phyloP scores from a whole-genome alignment of 2,329 filamentous ascomycete species.

The Fusarium compactum region DNA sequence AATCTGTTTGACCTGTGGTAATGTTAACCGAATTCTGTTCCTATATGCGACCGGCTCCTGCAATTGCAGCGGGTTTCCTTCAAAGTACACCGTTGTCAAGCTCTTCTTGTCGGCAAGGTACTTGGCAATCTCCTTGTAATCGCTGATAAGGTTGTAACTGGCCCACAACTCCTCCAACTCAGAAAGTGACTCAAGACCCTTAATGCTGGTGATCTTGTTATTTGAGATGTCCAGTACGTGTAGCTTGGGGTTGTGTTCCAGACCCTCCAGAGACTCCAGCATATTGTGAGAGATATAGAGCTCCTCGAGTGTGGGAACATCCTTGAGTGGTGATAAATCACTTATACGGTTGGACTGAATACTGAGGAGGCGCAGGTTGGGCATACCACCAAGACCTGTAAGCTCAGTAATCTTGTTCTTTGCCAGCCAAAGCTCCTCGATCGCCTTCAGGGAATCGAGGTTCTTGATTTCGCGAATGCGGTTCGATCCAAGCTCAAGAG shows the following conservation, averaged over 20 bases:
- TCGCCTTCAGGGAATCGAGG: constrained; percentile 77
- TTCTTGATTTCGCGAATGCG: constrained; percentile 90
- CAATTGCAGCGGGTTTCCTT: constrained; percentile 90
- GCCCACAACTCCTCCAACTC: constrained; percentile 94
- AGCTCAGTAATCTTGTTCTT: constrained; percentile 97
- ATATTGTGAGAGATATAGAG: constrained; percentile 96
- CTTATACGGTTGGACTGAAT: constrained; percentile 96
- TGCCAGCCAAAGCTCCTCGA: constrained; percentile 94
- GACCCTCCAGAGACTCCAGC: constrained; percentile 79
- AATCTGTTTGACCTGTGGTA: constrained; percentile 92
- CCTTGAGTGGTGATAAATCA: constrained; percentile 79
- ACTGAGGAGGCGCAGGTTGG: constrained; percentile 86
- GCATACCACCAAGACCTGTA: constrained; percentile 77
- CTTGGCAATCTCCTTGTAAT: constrained; percentile 85
- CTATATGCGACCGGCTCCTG: constrained; percentile 85
- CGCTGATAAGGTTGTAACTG: constrained; percentile 83
- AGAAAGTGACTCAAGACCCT: constrained; percentile 75
- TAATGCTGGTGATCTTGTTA: constrained; percentile 82
- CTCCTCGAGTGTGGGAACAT: constrained; percentile 84
- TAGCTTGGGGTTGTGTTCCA: constrained; percentile 75
- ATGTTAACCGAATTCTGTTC: constrained; percentile 89
- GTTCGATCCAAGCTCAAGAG: constrained; percentile 93
- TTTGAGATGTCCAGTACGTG: constrained; percentile 89
- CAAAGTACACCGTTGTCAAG: constrained; percentile 93
- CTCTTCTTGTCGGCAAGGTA: constrained; percentile 82